Evolutionary conservation across 2,329 filamentous ascomycete genomes (phyloP), one percentile per base, ranked within the genome.

Genomic region (Aspergillus latus): DNA sequence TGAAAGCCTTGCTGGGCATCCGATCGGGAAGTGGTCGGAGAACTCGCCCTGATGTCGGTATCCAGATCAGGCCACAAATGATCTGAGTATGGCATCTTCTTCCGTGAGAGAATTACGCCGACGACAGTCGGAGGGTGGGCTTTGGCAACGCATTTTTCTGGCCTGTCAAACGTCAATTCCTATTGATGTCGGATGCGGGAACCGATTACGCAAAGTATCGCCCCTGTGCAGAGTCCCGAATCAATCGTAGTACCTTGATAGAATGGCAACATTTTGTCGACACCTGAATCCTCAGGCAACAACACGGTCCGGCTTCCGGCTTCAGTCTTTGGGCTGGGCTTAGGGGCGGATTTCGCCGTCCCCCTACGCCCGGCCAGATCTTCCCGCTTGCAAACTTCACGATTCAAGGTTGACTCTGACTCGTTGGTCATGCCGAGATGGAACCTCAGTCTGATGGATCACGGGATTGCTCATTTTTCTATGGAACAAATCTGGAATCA

Each of bases 321-420:
- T 36, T 49, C 44, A 47, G 43, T 49, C 36, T 39, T 32, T 26
- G 16, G 21, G 36, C 16, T 13, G 13, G 11, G 26, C 8, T 56
- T 56, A 34, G 53, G 50, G 53, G 49, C 52, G 57, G 44, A 15
- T 44, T 52, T 46, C 54, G 49, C 57, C 53, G 54, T 49, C 45
- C 28, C 37, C 28, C 48, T 54, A 28, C 34, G 34, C 43, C 21
- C n/a, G n/a, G n/a, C 43, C 7, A 15, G 28, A 8, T 45, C 49
- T 54, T 50, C 15, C 26, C 32, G 42, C 48, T 39, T 55, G 29
- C 15, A 11, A 13, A 21, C 46, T 55, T 21, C 39, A 48, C 45
- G 49, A 37, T 44, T 7, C 49, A 36, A 28, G 40, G 21, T 42
- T 13, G 10, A 29, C 16, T 34, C 30, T 52, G 49, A 52, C 40